These are phyloP conservation scores for Curvularia verruculosa DNA, from an alignment of 2,329 filamentous ascomycete genomes.

Conservation along the genomic window DNA sequence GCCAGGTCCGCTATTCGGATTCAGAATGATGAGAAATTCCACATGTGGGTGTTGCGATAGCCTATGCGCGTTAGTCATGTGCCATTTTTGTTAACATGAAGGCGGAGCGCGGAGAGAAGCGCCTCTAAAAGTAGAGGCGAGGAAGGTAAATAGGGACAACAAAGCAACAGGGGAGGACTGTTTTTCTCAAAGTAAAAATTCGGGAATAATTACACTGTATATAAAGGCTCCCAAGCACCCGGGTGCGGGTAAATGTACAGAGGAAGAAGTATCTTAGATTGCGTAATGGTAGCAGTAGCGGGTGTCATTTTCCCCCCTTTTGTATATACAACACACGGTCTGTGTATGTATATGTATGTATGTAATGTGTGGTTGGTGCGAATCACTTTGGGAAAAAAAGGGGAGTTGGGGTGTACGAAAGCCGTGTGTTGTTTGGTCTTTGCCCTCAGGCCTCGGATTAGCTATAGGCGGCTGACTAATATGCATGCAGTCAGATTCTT, in stretches of 20 bases:
- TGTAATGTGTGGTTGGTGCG: neutral
- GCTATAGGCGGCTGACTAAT: constrained; percentile 11
- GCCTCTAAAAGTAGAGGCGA: too few species aligned
- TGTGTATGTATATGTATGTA: too few species aligned
- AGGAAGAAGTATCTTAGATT: constrained; percentile 53
- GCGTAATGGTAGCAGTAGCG: too few species aligned
- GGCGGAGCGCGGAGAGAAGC: too few species aligned
- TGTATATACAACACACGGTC: too few species aligned
- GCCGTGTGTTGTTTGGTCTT: neutral
- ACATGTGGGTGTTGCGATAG: constrained; percentile 43
- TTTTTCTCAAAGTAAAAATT: too few species aligned
- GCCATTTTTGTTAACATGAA: too few species aligned
- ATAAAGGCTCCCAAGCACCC: constrained; percentile 57
- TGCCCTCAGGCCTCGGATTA: neutral
- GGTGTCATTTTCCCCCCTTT: constrained; percentile 7
- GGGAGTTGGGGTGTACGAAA: too few species aligned
- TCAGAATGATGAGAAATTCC: constrained; percentile 60
- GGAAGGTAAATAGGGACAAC: too few species aligned
- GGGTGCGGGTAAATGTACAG: constrained; percentile 58
- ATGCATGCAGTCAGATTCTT: neutral
- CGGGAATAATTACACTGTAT: constrained; percentile 49
- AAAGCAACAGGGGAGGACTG: too few species aligned
- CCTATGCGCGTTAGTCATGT: constrained; percentile 9
- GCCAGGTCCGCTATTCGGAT: constrained; percentile 57
- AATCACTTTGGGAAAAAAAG: neutral